These are phyloP conservation scores for Didymella glomerata DNA, from an alignment of 2,329 filamentous ascomycete species.

Conservation along the genomic window DNA sequence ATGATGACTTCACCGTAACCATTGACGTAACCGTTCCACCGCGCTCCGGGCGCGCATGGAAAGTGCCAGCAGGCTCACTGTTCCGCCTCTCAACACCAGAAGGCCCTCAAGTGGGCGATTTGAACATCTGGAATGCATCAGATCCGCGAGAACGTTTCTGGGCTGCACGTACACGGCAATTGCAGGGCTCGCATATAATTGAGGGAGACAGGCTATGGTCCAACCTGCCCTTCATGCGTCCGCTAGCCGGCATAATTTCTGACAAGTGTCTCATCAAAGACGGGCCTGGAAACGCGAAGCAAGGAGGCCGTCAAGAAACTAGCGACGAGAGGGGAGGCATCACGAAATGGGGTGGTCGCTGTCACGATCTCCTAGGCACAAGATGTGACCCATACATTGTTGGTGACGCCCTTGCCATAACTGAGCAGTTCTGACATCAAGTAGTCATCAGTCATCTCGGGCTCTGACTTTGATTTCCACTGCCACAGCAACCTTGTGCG, in stretches of 20 bases:
- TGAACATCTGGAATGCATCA: conserved; percentile 81
- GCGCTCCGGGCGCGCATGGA: conserved; percentile 77
- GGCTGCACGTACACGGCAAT: conserved; percentile 79
- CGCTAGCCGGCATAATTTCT: conserved; percentile 71
- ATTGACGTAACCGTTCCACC: conserved; percentile 66
- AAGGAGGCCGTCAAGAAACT: conserved; percentile 47
- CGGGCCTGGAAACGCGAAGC: conserved; percentile 10
- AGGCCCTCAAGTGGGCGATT: conserved; percentile 79
- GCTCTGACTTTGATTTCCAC: conserved; percentile 79
- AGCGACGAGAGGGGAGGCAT: conserved; percentile 56
- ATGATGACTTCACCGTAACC: conserved; percentile 21
- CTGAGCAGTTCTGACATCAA: conserved; percentile 62
- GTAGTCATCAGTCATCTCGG: conserved; percentile 50
- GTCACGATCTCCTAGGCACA: conserved; percentile 82
- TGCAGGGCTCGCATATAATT: conserved; percentile 78
- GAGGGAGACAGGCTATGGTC: conserved; percentile 80
- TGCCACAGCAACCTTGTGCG: conserved; percentile 84
- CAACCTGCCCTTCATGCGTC: conserved; percentile 77
- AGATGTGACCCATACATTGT: conserved; percentile 84
- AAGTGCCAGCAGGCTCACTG: conserved; percentile 71
- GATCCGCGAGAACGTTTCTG: conserved; percentile 85
- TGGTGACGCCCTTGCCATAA: background rate
- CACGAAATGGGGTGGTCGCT: conserved; percentile 71
- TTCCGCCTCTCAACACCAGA: conserved; percentile 77
- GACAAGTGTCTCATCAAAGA: conserved; percentile 65